Conservation (phyloP, 768 basidiomycete genomes). For the Pulveroboletus frians region DNA sequence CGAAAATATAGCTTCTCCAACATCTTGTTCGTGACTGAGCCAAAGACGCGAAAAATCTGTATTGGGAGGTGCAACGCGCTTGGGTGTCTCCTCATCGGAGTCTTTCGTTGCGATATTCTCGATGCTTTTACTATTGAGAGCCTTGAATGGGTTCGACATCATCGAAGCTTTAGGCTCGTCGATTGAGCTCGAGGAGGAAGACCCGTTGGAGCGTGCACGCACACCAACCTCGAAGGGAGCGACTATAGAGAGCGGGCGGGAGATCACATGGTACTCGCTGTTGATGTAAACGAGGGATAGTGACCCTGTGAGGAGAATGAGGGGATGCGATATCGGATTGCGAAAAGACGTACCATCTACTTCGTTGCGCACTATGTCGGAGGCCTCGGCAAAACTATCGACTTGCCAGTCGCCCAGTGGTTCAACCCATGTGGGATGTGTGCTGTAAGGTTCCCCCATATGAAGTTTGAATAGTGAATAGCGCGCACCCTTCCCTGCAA, state of each 20-base stretch:
- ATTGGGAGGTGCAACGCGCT: constrained; percentile 28
- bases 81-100: constrained; percentile 18
- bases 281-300: constrained; percentile 36
- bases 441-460: constrained; percentile 17
- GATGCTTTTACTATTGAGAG: constrained; percentile 42
- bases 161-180: constrained; percentile 33
- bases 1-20: constrained; percentile 14
- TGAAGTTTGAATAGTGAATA: constrained; percentile 25
- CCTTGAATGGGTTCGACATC: constrained; percentile 64
- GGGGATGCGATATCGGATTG: not conserved
- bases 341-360: constrained; percentile 39
- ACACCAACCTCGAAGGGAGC: constrained; percentile 13
- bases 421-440: constrained; percentile 32
- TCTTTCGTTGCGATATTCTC: constrained; percentile 36
- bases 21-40: constrained; percentile 22
- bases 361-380: constrained; percentile 42
- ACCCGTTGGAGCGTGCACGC: constrained; percentile 11
- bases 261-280: constrained; percentile 40
- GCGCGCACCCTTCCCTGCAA: constrained; percentile 2
- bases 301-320: constrained; percentile 18
- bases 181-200: constrained; percentile 17
- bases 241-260: constrained; percentile 37
- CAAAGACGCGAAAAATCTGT: constrained; percentile 19
- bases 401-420: constrained; percentile 52
- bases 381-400: constrained; percentile 42